Evolutionary conservation across 345 rosid genomes (phyloP).

Genomic region (Cardamine chenopodiifolia): DNA sequence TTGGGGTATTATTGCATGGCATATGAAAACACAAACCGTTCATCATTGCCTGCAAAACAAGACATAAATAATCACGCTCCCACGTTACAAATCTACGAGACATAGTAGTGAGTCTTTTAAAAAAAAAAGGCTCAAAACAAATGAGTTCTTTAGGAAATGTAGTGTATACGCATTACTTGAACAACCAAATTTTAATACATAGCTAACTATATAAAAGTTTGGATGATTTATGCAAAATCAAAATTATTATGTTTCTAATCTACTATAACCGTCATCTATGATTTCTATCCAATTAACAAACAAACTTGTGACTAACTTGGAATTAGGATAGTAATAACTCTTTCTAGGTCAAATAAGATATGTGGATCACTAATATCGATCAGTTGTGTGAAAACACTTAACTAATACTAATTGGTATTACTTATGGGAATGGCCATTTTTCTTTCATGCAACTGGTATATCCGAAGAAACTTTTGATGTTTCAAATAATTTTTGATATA

Average conservation of each 20-base stretch:
- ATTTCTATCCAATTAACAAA: not conserved
- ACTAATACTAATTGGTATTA: not conserved
- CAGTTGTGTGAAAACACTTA: not conserved
- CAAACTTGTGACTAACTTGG: not conserved
- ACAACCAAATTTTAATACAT: not conserved
- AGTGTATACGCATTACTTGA: not conserved
- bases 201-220: not conserved
- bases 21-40: slow-evolving; percentile 35
- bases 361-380: not conserved
- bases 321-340: too few species aligned
- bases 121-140: not conserved
- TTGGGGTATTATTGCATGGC: slow-evolving; percentile 38
- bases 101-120: not conserved
- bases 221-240: not conserved
- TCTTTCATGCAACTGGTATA: not conserved
- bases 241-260: not conserved
- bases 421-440: not conserved
- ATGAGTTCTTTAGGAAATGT: slow-evolving; percentile 7
- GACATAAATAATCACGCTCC: slow-evolving; percentile 31
- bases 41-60: slow-evolving; percentile 38
- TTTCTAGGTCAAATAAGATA: slow-evolving; percentile 1
- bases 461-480: not conserved
- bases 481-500: not conserved
- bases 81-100: slow-evolving; percentile 28
- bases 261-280: not conserved